These are phyloP conservation scores for Phalaenopsis hybrid DNA, from an alignment of 116 monocot genomes.

Conservation along the genomic window DNA sequence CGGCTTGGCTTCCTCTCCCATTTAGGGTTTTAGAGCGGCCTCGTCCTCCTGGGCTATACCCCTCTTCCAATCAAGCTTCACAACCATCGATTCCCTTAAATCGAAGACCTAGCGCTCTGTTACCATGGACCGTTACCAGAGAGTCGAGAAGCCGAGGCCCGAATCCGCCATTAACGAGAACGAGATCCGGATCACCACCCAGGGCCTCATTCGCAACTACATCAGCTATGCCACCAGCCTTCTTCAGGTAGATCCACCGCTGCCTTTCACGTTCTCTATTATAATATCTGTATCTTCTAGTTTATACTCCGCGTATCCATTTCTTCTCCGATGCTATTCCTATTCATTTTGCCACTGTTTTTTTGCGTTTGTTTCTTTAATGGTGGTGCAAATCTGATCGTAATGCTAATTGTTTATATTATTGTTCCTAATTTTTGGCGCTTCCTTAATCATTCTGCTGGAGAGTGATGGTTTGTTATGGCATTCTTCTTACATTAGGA, in stretches of 20 bases:
- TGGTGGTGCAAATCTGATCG: not conserved
- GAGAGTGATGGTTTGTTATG: not conserved
- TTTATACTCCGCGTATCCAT: not conserved
- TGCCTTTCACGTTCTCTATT: not conserved
- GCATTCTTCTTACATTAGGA: not conserved
- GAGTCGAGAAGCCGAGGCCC: no score
- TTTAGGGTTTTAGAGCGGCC: slow-evolving; percentile 12
- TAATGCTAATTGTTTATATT: not conserved
- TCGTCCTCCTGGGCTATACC: no score
- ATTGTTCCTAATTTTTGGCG: not conserved
- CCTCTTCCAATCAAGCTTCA: not conserved
- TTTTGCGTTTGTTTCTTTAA: no score
- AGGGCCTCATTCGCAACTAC: no score
- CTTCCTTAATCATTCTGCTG: not conserved
- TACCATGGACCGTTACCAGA: no score
- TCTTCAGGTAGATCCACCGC: not conserved
- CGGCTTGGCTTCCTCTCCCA: not conserved
- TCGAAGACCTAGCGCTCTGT: no score
- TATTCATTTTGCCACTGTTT: no score
- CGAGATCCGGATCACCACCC: no score
- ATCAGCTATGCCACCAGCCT: no score
- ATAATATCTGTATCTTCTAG: no score
- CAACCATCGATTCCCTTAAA: no score
- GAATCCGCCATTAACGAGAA: no score
- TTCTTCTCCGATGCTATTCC: not conserved